Base-by-base conservation (phyloP, 257 asterid species). In the Paraleonurus japonicus region DNA sequence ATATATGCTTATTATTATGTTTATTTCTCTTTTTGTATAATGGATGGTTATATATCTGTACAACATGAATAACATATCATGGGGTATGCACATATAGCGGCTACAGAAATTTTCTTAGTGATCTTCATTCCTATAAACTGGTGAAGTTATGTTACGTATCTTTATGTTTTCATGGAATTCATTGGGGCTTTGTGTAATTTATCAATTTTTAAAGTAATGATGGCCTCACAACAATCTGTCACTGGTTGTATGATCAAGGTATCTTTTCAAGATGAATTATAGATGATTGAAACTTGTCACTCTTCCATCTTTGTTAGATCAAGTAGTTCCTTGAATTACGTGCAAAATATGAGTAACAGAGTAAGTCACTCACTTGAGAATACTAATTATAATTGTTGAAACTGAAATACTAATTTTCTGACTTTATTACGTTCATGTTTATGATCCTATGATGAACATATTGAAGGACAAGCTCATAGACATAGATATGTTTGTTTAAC, bases 381-480 rank as follows among this genome's bases (percentile, higher is more conserved):
- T 35, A 8, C 58, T 39, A 57, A 35, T 13, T 23, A 53, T 33
- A 32, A 22, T 35, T 23, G 7, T 17, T 24, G 33, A 45, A 12
- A 60, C 20, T 17, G 60, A 24, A 60, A 5, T 7, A 24, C 32
- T 27, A 39, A 16, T 33, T 32, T 15, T 15, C 15, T 4, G 24
- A 19, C 59, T 26, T 55, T 35, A 26, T 26, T 27, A 17, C 33
- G 24, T 27, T 30, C 9, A 33, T 55, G 1, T 37, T 37, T 69
- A 24, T 69, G 65, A 55, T 35, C 67, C 20, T 58, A 57, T 43
- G 33, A 72, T 50, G 50, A 59, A 7, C 6, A 47, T 35, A 41
- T 22, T 50, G n/a, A 75, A 62, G 57, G 62, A 19, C 67, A 67
- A 78, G 23, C 62, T 69, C 70, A 12, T 27, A 13, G 24, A 58